These are phyloP conservation scores for Wickerhamomyces ciferrii DNA, from an alignment of 805 yeast genomes.

Conservation along the genomic window DNA sequence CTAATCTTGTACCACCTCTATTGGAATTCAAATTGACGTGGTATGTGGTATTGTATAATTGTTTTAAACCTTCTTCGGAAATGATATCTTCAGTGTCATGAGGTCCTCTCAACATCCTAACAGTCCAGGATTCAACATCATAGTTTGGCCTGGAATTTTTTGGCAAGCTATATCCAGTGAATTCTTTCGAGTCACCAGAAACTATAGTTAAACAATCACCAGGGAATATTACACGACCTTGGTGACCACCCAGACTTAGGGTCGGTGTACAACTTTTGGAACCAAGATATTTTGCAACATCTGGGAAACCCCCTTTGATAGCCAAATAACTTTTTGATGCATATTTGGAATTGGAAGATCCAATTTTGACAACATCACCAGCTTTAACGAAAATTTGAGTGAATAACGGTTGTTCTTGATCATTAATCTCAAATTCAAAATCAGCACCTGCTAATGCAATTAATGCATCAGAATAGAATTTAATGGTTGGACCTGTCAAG, in stretches of 20 bases:
- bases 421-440: constrained; percentile 12
- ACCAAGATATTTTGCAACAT: constrained; percentile 23
- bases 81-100: constrained; percentile 25
- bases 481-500: constrained; percentile 21
- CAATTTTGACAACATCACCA: constrained; percentile 19
- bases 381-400: constrained; percentile 17
- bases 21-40: constrained; percentile 24
- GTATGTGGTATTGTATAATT: constrained; percentile 17
- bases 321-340: constrained; percentile 21
- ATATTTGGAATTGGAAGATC: constrained; percentile 12
- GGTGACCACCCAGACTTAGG: constrained; percentile 24
- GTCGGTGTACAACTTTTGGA: constrained; percentile 26
- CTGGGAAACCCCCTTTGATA: constrained; percentile 25
- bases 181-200: not conserved
- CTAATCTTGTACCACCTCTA: constrained; percentile 25
- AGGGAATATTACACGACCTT: constrained; percentile 22
- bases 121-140: constrained; percentile 9
- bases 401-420: constrained; percentile 15
- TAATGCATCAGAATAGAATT: constrained; percentile 19
- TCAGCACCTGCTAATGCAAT: constrained; percentile 21
- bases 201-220: constrained; percentile 24
- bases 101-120: constrained; percentile 23
- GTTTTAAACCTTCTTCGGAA: constrained; percentile 18
- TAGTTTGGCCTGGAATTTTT: constrained; percentile 12
- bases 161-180: constrained; percentile 14